Conservation (phyloP, 2,329 filamentous ascomycete species). For the Thielaviopsis euricoi region DNA sequence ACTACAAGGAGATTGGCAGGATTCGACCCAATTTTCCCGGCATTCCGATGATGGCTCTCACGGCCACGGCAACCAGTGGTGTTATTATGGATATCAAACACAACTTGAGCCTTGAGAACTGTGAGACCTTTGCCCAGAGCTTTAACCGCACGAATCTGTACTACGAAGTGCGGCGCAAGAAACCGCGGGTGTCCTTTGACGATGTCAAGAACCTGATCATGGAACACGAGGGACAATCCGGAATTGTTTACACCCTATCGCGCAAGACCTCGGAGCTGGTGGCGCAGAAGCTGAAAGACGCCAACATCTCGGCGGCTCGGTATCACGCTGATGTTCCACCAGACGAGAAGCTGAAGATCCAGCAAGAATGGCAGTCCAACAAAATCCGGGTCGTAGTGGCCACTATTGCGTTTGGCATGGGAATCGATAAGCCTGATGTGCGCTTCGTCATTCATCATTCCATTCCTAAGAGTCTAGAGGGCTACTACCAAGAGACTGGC, state of each 20-base stretch:
- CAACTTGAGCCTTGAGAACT: conserved; percentile 69
- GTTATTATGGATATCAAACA: conserved; percentile 85
- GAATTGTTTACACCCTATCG: conserved; percentile 88
- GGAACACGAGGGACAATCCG: conserved; percentile 47
- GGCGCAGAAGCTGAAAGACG: conserved; percentile 48
- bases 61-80: conserved; percentile 84
- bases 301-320: conserved; percentile 57
- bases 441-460: conserved; percentile 91
- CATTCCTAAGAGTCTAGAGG: conserved; percentile 87
- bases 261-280: conserved; percentile 68
- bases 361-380: conserved; percentile 70
- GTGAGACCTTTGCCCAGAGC: conserved; percentile 72
- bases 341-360: conserved; percentile 51
- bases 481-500: conserved; percentile 96
- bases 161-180: conserved; percentile 69
- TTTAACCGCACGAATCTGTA: conserved; percentile 94
- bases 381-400: conserved; percentile 79
- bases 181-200: conserved; percentile 31
- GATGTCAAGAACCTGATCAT: conserved; percentile 53
- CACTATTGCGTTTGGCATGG: conserved; percentile 98
- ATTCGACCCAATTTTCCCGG: conserved; percentile 55
- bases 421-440: conserved; percentile 96
- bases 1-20: conserved; percentile 76
- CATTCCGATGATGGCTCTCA: conserved; percentile 86
- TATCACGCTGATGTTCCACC: conserved; percentile 72